Conservation (phyloP, 2,329 filamentous ascomycete species). For the Scedosporium minutisporum region DNA sequence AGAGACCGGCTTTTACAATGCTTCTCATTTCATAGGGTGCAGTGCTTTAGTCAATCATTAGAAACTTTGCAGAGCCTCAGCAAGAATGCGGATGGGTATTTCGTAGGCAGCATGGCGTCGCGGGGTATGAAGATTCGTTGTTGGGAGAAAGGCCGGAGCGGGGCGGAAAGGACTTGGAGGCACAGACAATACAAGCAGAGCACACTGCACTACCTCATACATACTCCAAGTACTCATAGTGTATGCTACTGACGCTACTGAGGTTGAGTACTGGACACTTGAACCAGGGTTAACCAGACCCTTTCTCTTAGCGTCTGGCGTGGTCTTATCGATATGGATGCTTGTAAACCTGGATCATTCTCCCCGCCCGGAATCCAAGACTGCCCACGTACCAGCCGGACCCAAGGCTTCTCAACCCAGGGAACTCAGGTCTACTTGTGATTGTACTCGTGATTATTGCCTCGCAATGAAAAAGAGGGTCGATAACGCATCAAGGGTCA, state of each 20-base stretch:
- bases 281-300: neutral
- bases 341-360: too few relatives aligned
- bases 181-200: neutral
- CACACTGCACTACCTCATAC: too few relatives aligned
- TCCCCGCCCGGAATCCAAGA: neutral
- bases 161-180: neutral
- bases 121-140: too few relatives aligned
- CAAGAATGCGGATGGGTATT: too few relatives aligned
- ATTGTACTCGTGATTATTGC: too few relatives aligned
- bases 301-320: too few relatives aligned
- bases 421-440: neutral
- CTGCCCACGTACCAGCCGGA: neutral
- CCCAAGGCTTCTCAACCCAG: neutral
- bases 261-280: neutral
- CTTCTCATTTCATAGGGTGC: neutral
- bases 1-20: neutral
- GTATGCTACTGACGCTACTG: too few relatives aligned
- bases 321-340: too few relatives aligned
- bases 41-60: neutral
- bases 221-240: too few relatives aligned
- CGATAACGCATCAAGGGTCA: neutral
- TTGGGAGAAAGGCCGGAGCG: neutral
- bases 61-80: neutral
- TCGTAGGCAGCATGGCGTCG: too few relatives aligned
- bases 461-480: neutral